Evolutionary conservation across 495 filamentous ascomycete genomes (phyloP).

Genomic region (Daldinia grandis): DNA sequence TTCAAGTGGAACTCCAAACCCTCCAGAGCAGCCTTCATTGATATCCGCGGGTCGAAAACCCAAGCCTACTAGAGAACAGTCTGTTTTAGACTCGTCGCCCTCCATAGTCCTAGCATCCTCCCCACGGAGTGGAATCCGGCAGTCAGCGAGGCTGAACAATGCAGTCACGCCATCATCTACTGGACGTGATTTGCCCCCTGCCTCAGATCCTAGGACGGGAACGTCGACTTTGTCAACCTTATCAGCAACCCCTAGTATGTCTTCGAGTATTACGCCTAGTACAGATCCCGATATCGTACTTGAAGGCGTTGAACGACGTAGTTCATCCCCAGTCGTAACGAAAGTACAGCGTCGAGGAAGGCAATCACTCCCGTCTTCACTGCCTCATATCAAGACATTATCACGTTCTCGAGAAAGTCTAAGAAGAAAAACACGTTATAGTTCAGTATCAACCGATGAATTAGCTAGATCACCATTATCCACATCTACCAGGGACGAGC

Average conservation of each 20-base stretch:
- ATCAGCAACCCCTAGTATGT: conserved; percentile 47
- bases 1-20: conserved; percentile 18
- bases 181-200: conserved; percentile 7
- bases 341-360: conserved; percentile 41
- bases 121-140: conserved; percentile 23
- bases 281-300: conserved; percentile 28
- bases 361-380: conserved; percentile 28
- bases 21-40: conserved; percentile 22
- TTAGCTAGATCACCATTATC: conserved; percentile 44
- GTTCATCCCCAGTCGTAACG: conserved; percentile 47
- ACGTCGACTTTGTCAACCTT: conserved; percentile 49
- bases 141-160: conserved; percentile 21
- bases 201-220: conserved; percentile 26
- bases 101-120: conserved; percentile 40
- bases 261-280: conserved; percentile 42
- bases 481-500: conserved; percentile 14
- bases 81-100: conserved; percentile 23
- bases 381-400: conserved; percentile 40
- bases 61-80: conserved; percentile 2
- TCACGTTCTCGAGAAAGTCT: conserved; percentile 34
- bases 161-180: conserved; percentile 32
- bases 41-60: conserved; percentile 6
- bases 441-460: conserved; percentile 54
- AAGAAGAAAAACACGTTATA: conserved; percentile 32
- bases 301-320: conserved; percentile 18